phyloP scores from a whole-genome alignment of 140 eudicot genomes.

The Anethum foeniculum region DNA sequence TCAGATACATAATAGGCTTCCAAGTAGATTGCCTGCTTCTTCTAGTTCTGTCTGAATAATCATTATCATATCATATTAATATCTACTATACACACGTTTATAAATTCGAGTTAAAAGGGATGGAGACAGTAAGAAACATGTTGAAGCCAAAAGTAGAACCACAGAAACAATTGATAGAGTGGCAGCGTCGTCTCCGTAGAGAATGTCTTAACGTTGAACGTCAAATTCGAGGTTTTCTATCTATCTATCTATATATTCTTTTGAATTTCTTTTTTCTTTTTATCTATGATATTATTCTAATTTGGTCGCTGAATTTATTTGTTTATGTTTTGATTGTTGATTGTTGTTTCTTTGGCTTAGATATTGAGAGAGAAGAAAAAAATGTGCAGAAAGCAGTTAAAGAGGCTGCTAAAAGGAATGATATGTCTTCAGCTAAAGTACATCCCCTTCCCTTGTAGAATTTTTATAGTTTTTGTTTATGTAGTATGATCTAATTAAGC shows the following conservation, averaged over 20 bases:
- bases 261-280: constrained; percentile 58
- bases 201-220: constrained; percentile 90
- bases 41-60: no score
- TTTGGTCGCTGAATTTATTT: neutral
- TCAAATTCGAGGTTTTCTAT: constrained; percentile 86
- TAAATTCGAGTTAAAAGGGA: neutral
- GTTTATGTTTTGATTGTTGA: no score
- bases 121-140: constrained; percentile 78
- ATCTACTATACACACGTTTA: no score
- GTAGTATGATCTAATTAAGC: no score
- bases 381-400: constrained; percentile 81
- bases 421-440: constrained; percentile 89
- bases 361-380: constrained; percentile 89
- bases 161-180: constrained; percentile 69
- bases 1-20: no score
- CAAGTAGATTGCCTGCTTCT: no score
- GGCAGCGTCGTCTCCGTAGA: constrained; percentile 94
- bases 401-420: constrained; percentile 94
- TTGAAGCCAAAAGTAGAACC: constrained; percentile 85
- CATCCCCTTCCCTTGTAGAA: neutral
- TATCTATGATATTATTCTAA: neutral
- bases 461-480: neutral
- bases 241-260: constrained; percentile 46
- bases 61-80: no score
- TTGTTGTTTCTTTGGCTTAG: constrained; percentile 19